Percentiles rank a stretch among this genome's conserved stretches.
These are phyloP conservation scores for Xanthoceras sorbifolium DNA, from an alignment of 345 rosid species.

Conservation along the genomic window DNA sequence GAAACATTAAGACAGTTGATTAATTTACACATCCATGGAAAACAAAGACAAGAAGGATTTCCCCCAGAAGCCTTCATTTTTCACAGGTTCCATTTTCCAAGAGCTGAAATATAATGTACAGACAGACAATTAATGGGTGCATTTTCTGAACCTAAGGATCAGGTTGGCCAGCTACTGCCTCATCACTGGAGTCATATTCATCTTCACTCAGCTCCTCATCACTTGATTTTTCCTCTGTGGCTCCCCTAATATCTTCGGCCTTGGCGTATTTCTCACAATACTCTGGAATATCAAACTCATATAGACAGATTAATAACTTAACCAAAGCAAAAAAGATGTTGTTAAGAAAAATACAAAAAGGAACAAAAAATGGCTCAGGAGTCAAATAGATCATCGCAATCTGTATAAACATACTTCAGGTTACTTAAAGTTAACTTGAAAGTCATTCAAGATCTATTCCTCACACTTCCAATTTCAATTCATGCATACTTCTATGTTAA, in stretches of 20 bases:
- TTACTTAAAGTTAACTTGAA: neutral
- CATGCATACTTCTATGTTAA: neutral
- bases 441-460: neutral
- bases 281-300: conserved; percentile 40
- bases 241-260: conserved; percentile 62
- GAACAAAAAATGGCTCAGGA: neutral
- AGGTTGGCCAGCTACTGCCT: conserved; percentile 76
- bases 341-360: neutral
- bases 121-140: conserved; percentile 22
- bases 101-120: conserved; percentile 52
- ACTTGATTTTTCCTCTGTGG: conserved; percentile 66
- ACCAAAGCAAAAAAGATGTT: neutral
- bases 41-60: conserved; percentile 29
- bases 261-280: conserved; percentile 87
- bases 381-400: neutral
- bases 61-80: conserved; percentile 34
- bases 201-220: conserved; percentile 90
- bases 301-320: neutral
- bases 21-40: conserved; percentile 48
- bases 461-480: neutral
- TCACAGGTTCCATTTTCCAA: conserved; percentile 30
- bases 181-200: conserved; percentile 70
- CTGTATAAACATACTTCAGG: neutral
- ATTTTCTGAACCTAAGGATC: conserved; percentile 51
- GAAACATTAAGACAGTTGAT: conserved; percentile 27